Conservation (phyloP, 2,329 filamentous ascomycete species). For the Penicillium brasilianum region DNA sequence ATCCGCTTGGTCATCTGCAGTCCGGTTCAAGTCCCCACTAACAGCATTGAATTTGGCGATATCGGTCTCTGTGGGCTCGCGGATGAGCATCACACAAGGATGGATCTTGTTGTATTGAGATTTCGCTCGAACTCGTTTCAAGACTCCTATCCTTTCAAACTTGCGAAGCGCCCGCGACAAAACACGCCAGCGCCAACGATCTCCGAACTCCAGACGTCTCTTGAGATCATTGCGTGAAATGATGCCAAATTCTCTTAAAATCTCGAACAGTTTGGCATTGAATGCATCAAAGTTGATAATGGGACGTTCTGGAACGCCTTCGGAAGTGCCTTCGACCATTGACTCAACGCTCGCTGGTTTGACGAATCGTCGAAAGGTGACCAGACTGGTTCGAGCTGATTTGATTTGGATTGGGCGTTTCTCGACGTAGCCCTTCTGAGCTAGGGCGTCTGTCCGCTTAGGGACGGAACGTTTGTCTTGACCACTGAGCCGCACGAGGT, state of each 20-base stretch:
- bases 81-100: constrained; percentile 51
- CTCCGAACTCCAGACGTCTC: constrained; percentile 49
- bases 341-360: constrained; percentile 19
- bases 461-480: constrained; percentile 71
- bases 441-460: constrained; percentile 62
- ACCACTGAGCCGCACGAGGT: constrained; percentile 59
- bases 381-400: constrained; percentile 60
- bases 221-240: constrained; percentile 60
- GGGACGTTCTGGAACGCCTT: constrained; percentile 23
- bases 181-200: constrained; percentile 47
- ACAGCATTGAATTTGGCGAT: constrained; percentile 48
- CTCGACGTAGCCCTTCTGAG: constrained; percentile 64
- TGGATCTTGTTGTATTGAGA: constrained; percentile 50
- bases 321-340: constrained; percentile 21
- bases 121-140: constrained; percentile 50
- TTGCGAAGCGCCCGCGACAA: constrained; percentile 51
- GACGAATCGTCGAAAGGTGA: constrained; percentile 58
- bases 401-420: constrained; percentile 58
- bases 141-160: constrained; percentile 52
- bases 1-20: constrained; percentile 35
- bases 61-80: constrained; percentile 48
- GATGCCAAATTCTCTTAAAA: constrained; percentile 56
- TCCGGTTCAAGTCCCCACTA: constrained; percentile 31
- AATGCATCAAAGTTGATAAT: constrained; percentile 58
- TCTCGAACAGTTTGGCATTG: constrained; percentile 53